Evolutionary conservation across 805 yeast species (phyloP), one percentile per base, ranked within the genome.

Genomic region (Saturnispora zaruensis): DNA sequence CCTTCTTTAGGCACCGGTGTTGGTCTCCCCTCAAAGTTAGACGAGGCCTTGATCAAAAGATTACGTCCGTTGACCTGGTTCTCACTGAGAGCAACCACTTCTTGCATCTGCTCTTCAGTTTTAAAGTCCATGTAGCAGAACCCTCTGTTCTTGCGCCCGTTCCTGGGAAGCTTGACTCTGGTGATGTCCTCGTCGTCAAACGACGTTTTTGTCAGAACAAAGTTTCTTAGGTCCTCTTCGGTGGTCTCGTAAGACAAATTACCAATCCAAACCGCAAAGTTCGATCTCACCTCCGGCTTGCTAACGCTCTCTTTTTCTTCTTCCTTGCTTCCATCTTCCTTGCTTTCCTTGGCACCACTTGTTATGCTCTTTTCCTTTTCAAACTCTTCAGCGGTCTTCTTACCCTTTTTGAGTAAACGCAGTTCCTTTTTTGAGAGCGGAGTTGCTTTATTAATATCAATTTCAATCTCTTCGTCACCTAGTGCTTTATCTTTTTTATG

Each of bases 361-460:
- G 54, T 51, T 36, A 51, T 41, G 14, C 71, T 49, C 63, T 69
- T 58, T 51, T 58, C 58, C 42, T 61, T 59, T 52, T 74, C 72
- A 20, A 81, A 61, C 58, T 79, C 82, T 45, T 79, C 83, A 42
- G 79, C 57, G 44, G 84, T 78, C 28, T 76, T 61, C 60, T 85
- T 81, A 53, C 89, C 89, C 64, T 84, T 84, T 67, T 93, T 91
- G 56, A 85, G 68, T 57, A 82, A 70, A 69, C 98, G 84, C 60
- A 84, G 84, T 66, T 91, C 96, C 66, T 93, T 91, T 66, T 87
- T 90, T 11, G 96, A 89, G 45, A 90, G 71, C 1, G 99, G 97
- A 13, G 84, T 77, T 5, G 87, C 81, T 44, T 80, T 84, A 23
- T 71, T 68, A 48, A 85, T 68, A 60, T 84, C 85, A 53, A 85